Evolutionary conservation across 164 flowering plant genomes (phyloP), one percentile per base, ranked within the genome.

Genomic region (Aristolochia fimbriata): DNA sequence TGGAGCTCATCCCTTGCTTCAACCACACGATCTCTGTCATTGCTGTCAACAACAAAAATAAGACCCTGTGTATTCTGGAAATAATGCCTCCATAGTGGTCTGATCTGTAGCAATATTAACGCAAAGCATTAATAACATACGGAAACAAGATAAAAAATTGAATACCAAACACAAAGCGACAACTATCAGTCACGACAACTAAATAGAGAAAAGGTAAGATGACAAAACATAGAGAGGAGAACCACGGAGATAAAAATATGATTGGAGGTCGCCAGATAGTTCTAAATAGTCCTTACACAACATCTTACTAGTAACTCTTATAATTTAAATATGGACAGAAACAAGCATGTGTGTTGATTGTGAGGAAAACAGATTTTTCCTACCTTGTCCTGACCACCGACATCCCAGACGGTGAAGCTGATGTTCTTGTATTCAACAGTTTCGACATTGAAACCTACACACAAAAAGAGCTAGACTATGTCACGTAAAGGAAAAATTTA

Each of bases 371-470:
- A 50, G 1, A n/a, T 50, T 50, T 52, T 31, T 43, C 43, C n/a
- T 72, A 83, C 92, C 84, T 83, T 86, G 74, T 83, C 88, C 64
- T 83, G 87, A 67, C 88, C 88, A 27, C 92, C 88, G 51, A 83
- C 88, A 80, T 86, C 88, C 88, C 87, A 83, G 6, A 86, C 88
- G 16, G 88, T 83, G 73, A 83, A 83, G 80, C 88, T 82, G 64
- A 83, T 80, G 75, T 85, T 83, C 77, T 85, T 85, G 66, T 83
- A 85, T 59, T 85, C 87, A 47, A 85, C 84, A 37, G 88, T 86
- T 72, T 83, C 88, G 63, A 85, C 84, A 74, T 83, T 80, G 63
- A 85, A 85, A 41, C 88, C 88, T 81, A 78, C 60, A 72, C 62
- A 1, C 46, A 50, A 51, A 24, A 62, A 51, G n/a, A n/a, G 49